These are phyloP conservation scores for Angomonas ambiguus DNA, from an alignment of 208 protist species.

Conservation along the genomic window DNA sequence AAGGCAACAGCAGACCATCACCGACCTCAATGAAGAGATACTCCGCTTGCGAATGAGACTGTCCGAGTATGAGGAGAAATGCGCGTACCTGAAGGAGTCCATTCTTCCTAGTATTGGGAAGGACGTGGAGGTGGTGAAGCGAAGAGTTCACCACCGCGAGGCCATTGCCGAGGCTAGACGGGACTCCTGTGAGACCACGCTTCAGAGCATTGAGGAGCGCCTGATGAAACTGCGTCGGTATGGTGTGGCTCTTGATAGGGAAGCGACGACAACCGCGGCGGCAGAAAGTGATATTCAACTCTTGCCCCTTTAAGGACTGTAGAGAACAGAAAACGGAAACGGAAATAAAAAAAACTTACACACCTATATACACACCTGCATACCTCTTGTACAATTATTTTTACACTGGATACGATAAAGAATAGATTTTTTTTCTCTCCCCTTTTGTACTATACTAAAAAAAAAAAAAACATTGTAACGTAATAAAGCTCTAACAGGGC, in stretches of 20 bases:
- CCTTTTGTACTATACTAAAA: no score
- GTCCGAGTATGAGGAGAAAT: constrained; percentile 30
- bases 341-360: not conserved
- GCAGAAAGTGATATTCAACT: not conserved
- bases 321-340: not conserved
- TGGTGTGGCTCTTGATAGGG: not conserved
- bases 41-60: constrained; percentile 18
- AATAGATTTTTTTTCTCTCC: not conserved
- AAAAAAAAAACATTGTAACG: no score
- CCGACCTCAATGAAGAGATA: constrained; percentile 15
- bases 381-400: not conserved
- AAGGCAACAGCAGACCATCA: constrained; percentile 9
- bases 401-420: not conserved
- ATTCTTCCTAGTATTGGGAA: constrained; percentile 26
- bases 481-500: no score
- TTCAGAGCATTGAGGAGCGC: not conserved
- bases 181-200: not conserved
- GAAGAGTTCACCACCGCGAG: not conserved
- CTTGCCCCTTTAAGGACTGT: not conserved
- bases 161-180: not conserved
- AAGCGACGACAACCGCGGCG: not conserved
- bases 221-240: not conserved
- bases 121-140: constrained; percentile 27
- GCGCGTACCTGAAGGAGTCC: constrained; percentile 29
- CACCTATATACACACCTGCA: not conserved